Percentiles rank a stretch among this genome's conserved stretches.
phyloP scores from a whole-genome alignment of 2,329 filamentous ascomycete species.

The Hypoxylon sp. region DNA sequence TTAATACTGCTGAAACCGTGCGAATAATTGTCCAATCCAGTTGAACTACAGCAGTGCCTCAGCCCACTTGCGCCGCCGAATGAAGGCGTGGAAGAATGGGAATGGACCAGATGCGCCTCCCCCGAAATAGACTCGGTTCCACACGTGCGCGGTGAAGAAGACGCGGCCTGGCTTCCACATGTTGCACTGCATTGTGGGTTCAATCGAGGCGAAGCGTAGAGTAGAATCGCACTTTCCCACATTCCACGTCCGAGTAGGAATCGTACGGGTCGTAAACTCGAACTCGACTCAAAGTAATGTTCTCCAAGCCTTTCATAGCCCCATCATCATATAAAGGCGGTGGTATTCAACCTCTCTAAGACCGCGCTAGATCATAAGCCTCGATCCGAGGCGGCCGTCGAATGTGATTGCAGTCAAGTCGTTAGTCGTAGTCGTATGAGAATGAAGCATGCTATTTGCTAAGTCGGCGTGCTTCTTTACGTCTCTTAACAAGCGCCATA shows the following conservation, averaged over 20 bases:
- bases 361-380: not conserved
- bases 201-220: not conserved
- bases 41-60: not conserved
- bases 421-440: not conserved
- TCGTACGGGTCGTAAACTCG: not conserved
- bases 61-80: not conserved
- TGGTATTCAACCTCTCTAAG: not conserved
- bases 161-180: not conserved
- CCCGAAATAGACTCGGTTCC: not conserved
- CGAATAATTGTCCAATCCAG: not conserved
- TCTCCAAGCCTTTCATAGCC: slow-evolving; percentile 29
- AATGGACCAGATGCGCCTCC: not conserved
- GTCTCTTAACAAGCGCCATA: not conserved
- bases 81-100: not conserved
- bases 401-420: not conserved
- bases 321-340: not conserved
- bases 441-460: not conserved
- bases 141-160: not conserved
- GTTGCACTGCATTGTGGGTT: not conserved
- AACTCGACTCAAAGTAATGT: not conserved
- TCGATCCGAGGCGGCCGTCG: not conserved
- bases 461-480: not conserved
- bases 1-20: not conserved
- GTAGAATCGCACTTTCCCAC: not conserved
- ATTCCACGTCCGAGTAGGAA: not conserved